Evolutionary conservation across 2,329 filamentous ascomycete species (phyloP), one percentile per base, ranked within the genome.

Genomic region (Epichloe baconii): DNA sequence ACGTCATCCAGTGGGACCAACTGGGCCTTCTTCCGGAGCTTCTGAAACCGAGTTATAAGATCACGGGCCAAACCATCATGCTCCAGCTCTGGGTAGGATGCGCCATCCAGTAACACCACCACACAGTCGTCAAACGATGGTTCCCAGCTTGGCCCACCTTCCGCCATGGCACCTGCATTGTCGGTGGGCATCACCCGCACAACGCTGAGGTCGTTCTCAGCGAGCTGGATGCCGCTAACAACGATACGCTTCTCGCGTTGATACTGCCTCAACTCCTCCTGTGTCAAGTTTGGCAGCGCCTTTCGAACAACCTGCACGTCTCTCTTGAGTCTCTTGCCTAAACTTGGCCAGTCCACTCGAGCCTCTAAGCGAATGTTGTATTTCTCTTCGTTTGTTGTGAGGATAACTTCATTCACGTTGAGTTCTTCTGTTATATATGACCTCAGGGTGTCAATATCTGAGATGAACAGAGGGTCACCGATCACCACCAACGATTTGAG

Each of bases 311-410:
- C 86, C 59, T 84, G 80, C 42, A 86, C 83, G 62, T 94, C 87
- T 69, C 93, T 93, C 76, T 91, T 93, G 58, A 95, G 77, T 73
- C 94, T 95, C 78, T 93, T 93, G 54, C 89, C 89, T 11, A 95
- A 75, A 3, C 84, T 85, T 21, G 89, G 87, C 82, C 89, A 94
- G 66, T 95, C 44, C 88, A 87, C 88, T 47, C 78, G 78, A 6
- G 88, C 85, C 54, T 84, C 85, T 67, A 94, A 91, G 87, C 81
- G 38, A n/a, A 95, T 86, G 48, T 86, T 85, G 71, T 94, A 93
- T 64, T 83, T 84, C 50, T 80, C 82, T 68, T 95, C 88, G 57
- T 95, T 86, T 14, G 78, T 82, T 5, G 86, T 88, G 52, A 94
- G 73, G n/a, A 91, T 71, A 23, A 95, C 71, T 34, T 47, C 44